These are phyloP conservation scores for Aspergillus vadensis DNA, from an alignment of 2,329 filamentous ascomycete genomes.

Conservation along the genomic window DNA sequence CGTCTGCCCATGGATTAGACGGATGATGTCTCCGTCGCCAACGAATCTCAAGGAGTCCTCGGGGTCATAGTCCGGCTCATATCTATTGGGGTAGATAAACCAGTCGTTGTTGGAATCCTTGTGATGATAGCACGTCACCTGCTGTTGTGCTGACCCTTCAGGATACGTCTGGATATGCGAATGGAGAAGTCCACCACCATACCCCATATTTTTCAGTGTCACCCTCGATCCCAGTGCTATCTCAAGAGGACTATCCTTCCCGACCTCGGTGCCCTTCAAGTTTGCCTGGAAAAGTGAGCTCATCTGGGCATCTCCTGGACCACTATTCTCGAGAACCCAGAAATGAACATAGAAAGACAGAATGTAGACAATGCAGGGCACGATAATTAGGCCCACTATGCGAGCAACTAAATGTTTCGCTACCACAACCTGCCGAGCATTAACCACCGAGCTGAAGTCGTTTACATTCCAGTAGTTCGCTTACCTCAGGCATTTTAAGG, in stretches of 20 bases:
- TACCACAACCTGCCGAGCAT: conserved; percentile 58
- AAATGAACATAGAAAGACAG: conserved; percentile 96
- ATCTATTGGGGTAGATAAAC: conserved; percentile 96
- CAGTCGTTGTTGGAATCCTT: conserved; percentile 99
- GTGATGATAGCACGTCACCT: conserved; percentile 99
- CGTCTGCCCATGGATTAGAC: conserved; percentile 90
- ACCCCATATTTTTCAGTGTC: conserved; percentile 99
- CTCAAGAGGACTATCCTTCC: conserved; percentile 91
- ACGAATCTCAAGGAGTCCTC: conserved; percentile 74
- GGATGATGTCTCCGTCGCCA: conserved; percentile 74
- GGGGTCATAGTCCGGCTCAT: conserved; percentile 70
- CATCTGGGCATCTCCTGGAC: conserved; percentile 99
- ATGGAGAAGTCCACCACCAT: conserved; percentile 92
- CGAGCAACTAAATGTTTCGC: conserved; percentile 78
- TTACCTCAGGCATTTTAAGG: conserved; percentile 80
- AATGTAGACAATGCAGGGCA: conserved; percentile 90
- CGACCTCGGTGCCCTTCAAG: conserved; percentile 87
- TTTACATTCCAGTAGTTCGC: conserved; percentile 27
- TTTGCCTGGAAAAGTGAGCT: conserved; percentile 99
- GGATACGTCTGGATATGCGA: conserved; percentile 96
- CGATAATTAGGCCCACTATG: conserved; percentile 80
- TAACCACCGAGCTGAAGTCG: conserved; percentile 16
- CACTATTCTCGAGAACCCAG: conserved; percentile 86
- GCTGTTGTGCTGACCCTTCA: conserved; percentile 90
- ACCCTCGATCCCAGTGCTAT: conserved; percentile 84